Evolutionary conservation across 495 filamentous ascomycete species (phyloP).

Genomic region (Echria macrotheca): DNA sequence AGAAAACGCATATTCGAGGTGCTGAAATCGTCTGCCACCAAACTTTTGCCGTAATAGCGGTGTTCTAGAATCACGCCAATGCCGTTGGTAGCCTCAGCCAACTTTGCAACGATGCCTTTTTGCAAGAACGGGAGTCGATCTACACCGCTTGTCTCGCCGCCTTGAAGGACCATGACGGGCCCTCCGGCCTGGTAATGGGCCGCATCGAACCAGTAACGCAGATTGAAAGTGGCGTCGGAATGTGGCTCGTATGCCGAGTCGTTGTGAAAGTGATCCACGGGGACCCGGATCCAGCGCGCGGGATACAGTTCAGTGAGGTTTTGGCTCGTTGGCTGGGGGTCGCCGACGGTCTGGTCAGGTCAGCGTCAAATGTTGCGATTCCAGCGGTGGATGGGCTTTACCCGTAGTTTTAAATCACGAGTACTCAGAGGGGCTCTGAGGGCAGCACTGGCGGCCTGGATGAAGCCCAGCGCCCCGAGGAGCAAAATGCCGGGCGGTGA

Average conservation of each 20-base stretch:
- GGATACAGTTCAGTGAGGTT: constrained; percentile 19
- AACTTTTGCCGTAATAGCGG: constrained; percentile 64
- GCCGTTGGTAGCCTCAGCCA: constrained; percentile 58
- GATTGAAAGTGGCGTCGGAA: constrained; percentile 49
- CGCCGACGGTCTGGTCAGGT: too few species aligned
- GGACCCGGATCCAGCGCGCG: constrained; percentile 56
- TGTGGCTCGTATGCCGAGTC: constrained; percentile 66
- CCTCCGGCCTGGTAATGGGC: constrained; percentile 61
- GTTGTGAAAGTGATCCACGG: constrained; percentile 73
- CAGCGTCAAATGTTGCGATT: too few species aligned
- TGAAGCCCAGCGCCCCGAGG: too few species aligned
- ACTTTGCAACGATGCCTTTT: constrained; percentile 60
- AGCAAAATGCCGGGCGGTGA: too few species aligned
- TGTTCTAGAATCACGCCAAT: constrained; percentile 74
- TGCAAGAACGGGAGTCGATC: constrained; percentile 59
- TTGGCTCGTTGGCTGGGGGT: background rate
- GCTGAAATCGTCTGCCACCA: constrained; percentile 53
- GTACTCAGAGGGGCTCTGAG: too few species aligned
- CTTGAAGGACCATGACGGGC: constrained; percentile 63
- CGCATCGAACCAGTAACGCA: constrained; percentile 72
- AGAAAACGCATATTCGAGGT: constrained; percentile 65
- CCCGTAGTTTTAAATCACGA: too few species aligned
- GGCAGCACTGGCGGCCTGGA: too few species aligned
- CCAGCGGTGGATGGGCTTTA: too few species aligned
- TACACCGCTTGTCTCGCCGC: constrained; percentile 56